These are phyloP conservation scores for Papiliotrema terrestris DNA, from an alignment of 1,284 basidiomycete species.

Conservation along the genomic window DNA sequence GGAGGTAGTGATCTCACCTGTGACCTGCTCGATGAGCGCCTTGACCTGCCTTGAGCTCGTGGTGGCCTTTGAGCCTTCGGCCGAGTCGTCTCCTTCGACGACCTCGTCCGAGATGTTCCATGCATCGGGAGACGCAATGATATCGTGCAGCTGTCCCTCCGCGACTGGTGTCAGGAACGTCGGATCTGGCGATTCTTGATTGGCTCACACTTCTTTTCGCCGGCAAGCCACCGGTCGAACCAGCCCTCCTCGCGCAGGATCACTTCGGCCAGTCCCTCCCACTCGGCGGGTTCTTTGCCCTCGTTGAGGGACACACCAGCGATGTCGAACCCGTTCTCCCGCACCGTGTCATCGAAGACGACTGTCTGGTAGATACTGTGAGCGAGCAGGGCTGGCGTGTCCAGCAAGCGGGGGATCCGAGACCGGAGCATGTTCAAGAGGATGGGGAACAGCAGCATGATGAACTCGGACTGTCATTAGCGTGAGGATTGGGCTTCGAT, in stretches of 20 bases:
- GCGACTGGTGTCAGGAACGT: constrained; percentile 58
- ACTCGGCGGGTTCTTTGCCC: constrained; percentile 46
- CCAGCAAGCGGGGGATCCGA: constrained; percentile 69
- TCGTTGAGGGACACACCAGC: constrained; percentile 44
- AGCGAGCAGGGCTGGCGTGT: constrained; percentile 78
- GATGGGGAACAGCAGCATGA: constrained; percentile 65
- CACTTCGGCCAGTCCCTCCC: constrained; percentile 74
- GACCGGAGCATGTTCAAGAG: constrained; percentile 67
- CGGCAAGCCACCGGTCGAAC: constrained; percentile 86
- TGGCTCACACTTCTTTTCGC: constrained; percentile 75
- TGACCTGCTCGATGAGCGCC: constrained; percentile 81
- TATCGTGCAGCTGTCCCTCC: constrained; percentile 63
- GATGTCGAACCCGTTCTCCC: constrained; percentile 69
- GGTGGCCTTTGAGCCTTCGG: constrained; percentile 57
- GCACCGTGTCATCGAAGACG: constrained; percentile 76
- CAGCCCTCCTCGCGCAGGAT: constrained; percentile 79
- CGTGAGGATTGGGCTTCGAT: neutral
- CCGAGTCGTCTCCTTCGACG: constrained; percentile 53
- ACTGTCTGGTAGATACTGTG: constrained; percentile 93
- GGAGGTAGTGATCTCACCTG: constrained; percentile 55
- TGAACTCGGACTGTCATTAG: constrained; percentile 66
- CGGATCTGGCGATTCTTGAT: constrained; percentile 27
- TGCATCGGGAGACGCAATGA: constrained; percentile 74
- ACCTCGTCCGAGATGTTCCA: constrained; percentile 77
- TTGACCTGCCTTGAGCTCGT: constrained; percentile 75